A percentile compares a stretch with the other conserved stretches of the same genome.
These are phyloP conservation scores for Calophaca sinica DNA, from an alignment of 306 rosid species.

Conservation along the genomic window DNA sequence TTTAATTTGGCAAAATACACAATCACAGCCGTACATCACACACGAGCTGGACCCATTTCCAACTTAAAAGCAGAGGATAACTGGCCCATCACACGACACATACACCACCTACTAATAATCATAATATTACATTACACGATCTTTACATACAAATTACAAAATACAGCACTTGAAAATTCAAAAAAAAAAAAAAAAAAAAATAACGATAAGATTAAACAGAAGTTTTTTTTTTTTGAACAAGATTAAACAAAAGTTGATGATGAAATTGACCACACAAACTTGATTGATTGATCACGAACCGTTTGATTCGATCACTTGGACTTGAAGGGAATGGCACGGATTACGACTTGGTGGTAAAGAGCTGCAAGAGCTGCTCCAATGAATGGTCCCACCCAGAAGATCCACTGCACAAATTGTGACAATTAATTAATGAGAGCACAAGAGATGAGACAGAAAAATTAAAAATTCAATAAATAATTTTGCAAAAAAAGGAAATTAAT, in stretches of 20 bases:
- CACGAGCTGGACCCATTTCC: slow-evolving; percentile 51
- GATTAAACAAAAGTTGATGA: not conserved
- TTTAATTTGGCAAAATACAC: slow-evolving; percentile 47
- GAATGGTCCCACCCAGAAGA: slow-evolving; percentile 69
- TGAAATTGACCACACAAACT: slow-evolving; percentile 41
- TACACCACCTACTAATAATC: slow-evolving; percentile 29
- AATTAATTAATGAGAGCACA: not conserved
- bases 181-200: not conserved
- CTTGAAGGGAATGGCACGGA: slow-evolving; percentile 68
- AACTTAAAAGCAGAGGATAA: slow-evolving; percentile 52
- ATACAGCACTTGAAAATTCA: slow-evolving; percentile 26
- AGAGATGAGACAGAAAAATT: not conserved
- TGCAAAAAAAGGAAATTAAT: too few species aligned
- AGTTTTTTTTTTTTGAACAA: too few species aligned
- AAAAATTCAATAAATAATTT: not conserved
- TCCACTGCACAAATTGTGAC: slow-evolving; percentile 48
- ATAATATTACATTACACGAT: slow-evolving; percentile 36
- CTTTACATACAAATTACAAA: slow-evolving; percentile 53
- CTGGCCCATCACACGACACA: slow-evolving; percentile 47
- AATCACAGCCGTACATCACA: slow-evolving; percentile 50
- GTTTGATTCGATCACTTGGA: slow-evolving; percentile 47
- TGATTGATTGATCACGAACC: slow-evolving; percentile 25
- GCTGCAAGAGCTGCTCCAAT: slow-evolving; percentile 65
- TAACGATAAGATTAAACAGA: not conserved
- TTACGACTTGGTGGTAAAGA: slow-evolving; percentile 56